Base-by-base conservation (phyloP, 148 eudicot genomes). In the Polygonum maritimum region DNA sequence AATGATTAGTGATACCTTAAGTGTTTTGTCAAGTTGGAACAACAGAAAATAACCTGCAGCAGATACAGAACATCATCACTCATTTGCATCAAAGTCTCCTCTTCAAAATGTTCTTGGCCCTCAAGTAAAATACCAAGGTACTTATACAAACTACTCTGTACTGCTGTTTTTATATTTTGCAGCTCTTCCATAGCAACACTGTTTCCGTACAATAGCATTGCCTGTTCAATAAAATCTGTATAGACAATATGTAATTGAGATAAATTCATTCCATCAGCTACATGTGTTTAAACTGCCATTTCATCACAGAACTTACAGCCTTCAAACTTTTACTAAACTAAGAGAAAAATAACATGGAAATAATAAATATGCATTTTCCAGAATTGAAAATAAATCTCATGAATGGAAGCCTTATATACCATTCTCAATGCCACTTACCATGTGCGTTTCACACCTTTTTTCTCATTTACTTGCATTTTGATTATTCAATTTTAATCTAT, bases 111-210 rank as follows among this genome's bases (percentile, higher is more conserved):
- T 69, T 69, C 72, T 69, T 44, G 72, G 13, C 72, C 40, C 45
- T 69, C 72, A 33, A 69, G 72, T 35, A 69, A 39, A 33, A 69
- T 21, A 39, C 44, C 72, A 69, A 69, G 72, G 45, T 69, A 69
- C 45, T 69, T 69, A 44, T 69, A 69, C 72, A 69, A 69, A 69
- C 45, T 35, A 39, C 72, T 69, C 72, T 69, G 72, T 41, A 69
- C 35, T 39, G 14, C 19, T 35, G 18, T 8, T 16, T 31, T 69
- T 69, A 69, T 69, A 69, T 13, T 69, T 39, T 69, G 40, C 13
- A 33, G 44, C 72, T 69, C 72, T 44, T 69, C 72, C 22, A 39
- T 14, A 8, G 45, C 36, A 69, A 69, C 35, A 35, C 36, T 1
- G n/a, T 69, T 69, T 36, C 72, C 72, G 18, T 69, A 69, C 22